phyloP scores from a whole-genome alignment of 306 rosid genomes.

The Biancaea sappan region DNA sequence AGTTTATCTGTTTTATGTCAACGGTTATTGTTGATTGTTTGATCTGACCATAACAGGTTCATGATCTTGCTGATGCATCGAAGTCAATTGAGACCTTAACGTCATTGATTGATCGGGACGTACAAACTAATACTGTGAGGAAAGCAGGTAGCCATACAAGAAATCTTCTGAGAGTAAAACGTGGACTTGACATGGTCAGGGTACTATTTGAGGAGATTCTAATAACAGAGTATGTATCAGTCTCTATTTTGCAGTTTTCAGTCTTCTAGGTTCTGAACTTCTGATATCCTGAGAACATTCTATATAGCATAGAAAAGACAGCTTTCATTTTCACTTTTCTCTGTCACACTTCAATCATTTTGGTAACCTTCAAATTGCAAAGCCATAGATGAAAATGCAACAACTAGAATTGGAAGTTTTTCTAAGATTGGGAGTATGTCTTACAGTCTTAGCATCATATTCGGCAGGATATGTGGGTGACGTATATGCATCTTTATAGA shows the following conservation, averaged over 20 bases:
- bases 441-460: neutral
- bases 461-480: neutral
- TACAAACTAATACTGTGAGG: constrained; percentile 54
- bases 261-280: neutral
- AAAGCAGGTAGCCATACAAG: constrained; percentile 82
- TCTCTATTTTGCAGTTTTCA: neutral
- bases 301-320: neutral
- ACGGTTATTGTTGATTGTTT: constrained; percentile 18
- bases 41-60: constrained; percentile 52
- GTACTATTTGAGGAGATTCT: constrained; percentile 80
- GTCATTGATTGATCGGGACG: constrained; percentile 69
- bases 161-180: constrained; percentile 87
- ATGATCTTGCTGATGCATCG: constrained; percentile 81
- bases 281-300: neutral
- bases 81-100: constrained; percentile 61
- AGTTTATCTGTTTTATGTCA: neutral
- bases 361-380: neutral
- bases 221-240: constrained; percentile 60
- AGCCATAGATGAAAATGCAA: neutral
- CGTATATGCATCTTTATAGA: neutral
- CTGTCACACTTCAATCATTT: neutral
- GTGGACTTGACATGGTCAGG: constrained; percentile 91
- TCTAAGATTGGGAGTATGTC: neutral
- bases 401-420: neutral
- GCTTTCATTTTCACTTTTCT: neutral